Base-by-base conservation (phyloP, 78 protist species). In the Dictyostelium brefeldianum region DNA sequence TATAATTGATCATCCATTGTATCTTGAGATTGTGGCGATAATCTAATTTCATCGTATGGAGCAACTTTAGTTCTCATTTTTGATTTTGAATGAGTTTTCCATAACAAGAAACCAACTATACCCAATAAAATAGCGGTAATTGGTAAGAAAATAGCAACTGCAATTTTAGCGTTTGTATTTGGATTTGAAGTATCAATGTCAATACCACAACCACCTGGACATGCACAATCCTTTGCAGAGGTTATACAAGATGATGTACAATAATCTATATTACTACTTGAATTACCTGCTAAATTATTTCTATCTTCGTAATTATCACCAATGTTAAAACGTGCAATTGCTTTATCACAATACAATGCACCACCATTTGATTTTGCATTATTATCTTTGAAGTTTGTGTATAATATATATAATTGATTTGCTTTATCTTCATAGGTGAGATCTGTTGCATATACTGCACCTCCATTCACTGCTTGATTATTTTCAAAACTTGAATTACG, bases 81-180 rank as follows among this genome's bases (percentile, higher is more conserved):
- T 46, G 53, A 43, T 73, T 87, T 87, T 48, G 79, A 25, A 56
- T 87, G 79, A 17, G 93, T 87, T 64, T 78, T 87, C 93, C 93
- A 87, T 10, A 87, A 18, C 6, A 87, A 51, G 62, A 59, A 87
- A 48, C 64, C 78, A 14, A 87, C 93, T n/a, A 87, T 31, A 78
- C 93, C 93, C 18, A 87, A 65, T 9, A 87, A 70, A 4, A 87
- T 29, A 0, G 69, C 69, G 3, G 93, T 87, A 8, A 87, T 74
- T 87, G 93, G 93, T 14, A 87, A n/a, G 54, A 87, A 87, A 22
- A 87, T 77, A 11, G 75, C 93, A 12, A 87, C 53, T 0, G 93
- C 84, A 31, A 87, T 77, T 46, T 53, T 87, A 1, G 56, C 53
- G 18, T 74, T 50, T 22, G 93, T 51, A 31, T 71, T 43, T 10